Base-by-base conservation (phyloP, 805 yeast species). In the Zygosaccharomyces gambellarensis region DNA sequence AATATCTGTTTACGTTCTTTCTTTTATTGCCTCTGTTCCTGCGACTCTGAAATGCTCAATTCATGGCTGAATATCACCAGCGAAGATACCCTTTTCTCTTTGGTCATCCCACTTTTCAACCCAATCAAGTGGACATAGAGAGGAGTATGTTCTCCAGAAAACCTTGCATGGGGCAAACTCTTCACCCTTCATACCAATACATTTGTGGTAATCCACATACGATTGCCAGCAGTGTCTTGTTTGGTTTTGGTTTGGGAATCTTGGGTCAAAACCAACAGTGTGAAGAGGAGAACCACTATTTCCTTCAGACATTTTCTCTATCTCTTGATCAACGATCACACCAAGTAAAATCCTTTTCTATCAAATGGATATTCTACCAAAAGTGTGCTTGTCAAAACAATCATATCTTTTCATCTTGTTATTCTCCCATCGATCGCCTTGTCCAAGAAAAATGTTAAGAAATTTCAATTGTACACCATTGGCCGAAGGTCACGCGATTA, bases 221-320 rank as follows among this genome's bases (percentile, higher is more conserved):
- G 92, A 80, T 78, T 92, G 97, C 83, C 92, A 95, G 80, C 98
- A 94, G 80, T 92, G 97, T 77, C 86, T 90, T 65, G 97, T 88
- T 76, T 92, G 99, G 83, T 92, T 92, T 73, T 83, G 90, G 79
- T 89, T 82, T 61, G 99, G 98, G 83, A 90, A 90, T 73, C 97
- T 85, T 66, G 95, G 85, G 72, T 87, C 95, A 76, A 86, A 86
- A 54, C 85, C 86, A 66, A 81, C 83, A 50, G 85, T 82, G 62
- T 74, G 79, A 60, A 80, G 69, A 61, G 78, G 78, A 61, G 73
- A 63, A 50, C 68, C 74, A 47, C 62, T 64, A 47, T 64, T 52
- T 21, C 46, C 54, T 43, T 47, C 52, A 27, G 51, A 34, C 54
- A 51, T 48, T 34, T 38, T 30, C n/a, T 30, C 10, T 9, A 12